phyloP scores from a whole-genome alignment of 2,329 filamentous ascomycete species.

The Ophiostoma perfectum region DNA sequence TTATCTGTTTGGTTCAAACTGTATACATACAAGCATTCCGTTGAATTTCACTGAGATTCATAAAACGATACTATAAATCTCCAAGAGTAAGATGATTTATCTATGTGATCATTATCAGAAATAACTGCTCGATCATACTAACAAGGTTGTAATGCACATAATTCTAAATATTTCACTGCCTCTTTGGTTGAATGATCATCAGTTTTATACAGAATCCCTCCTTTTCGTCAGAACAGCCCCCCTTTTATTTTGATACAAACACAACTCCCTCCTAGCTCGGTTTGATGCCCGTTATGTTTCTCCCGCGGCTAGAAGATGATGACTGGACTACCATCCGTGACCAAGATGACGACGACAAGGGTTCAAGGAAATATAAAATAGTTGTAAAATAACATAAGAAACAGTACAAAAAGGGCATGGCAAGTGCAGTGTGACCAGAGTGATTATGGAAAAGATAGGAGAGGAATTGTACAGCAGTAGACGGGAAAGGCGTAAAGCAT shows the following conservation, averaged over 20 bases:
- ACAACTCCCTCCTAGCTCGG: slow-evolving; percentile 5
- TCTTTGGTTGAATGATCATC: not conserved
- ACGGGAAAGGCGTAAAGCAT: too few species aligned
- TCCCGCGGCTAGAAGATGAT: not conserved
- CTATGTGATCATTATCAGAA: too few species aligned
- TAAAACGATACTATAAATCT: too few species aligned
- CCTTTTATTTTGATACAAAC: slow-evolving; percentile 17
- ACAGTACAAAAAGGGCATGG: not conserved
- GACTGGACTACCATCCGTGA: not conserved
- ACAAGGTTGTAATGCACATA: too few species aligned
- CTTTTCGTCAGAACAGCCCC: slow-evolving; percentile 15
- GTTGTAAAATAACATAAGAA: not conserved
- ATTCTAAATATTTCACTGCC: not conserved
- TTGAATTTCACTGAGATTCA: too few species aligned
- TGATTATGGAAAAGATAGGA: not conserved
- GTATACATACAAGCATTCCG: too few species aligned
- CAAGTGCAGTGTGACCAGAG: not conserved
- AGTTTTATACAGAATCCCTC: slow-evolving; percentile 2
- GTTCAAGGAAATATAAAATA: not conserved
- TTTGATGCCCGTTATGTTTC: not conserved
- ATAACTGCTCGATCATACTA: too few species aligned
- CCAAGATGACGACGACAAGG: not conserved
- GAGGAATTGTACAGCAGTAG: slow-evolving; percentile 8
- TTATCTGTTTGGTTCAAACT: too few species aligned
- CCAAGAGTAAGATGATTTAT: too few species aligned